phyloP scores from a whole-genome alignment of 2,329 filamentous ascomycete genomes.

The Trichoderma sp. region DNA sequence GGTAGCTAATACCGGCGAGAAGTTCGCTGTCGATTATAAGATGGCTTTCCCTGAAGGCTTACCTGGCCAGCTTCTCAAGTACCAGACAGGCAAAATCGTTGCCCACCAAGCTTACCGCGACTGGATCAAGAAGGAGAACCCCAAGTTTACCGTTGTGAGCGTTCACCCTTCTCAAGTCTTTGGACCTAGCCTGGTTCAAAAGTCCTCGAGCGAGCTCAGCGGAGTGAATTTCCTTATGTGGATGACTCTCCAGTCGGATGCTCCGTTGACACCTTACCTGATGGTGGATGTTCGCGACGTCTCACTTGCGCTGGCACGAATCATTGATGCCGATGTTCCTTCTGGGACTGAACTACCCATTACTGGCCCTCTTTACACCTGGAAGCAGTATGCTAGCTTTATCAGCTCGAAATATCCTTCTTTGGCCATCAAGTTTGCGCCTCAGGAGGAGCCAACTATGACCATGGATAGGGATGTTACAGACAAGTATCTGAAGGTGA shows the following conservation, averaged over 20 bases:
- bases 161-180: slow-evolving; percentile 22
- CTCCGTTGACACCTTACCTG: background rate
- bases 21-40: slow-evolving; percentile 2
- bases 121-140: slow-evolving; percentile 19
- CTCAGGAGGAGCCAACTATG: background rate
- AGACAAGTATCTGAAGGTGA: background rate
- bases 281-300: slow-evolving; percentile 10
- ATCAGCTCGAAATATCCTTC: background rate
- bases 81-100: slow-evolving; percentile 22
- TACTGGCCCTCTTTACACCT: background rate
- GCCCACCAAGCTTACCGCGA: slow-evolving; percentile 22
- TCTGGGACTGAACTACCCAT: background rate
- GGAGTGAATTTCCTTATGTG: slow-evolving; percentile 21
- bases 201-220: slow-evolving; percentile 22
- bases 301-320: background rate
- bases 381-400: background rate
- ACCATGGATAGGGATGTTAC: background rate
- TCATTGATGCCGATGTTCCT: background rate
- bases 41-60: slow-evolving; percentile 5
- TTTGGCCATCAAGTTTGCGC: background rate
- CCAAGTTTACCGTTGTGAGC: slow-evolving; percentile 14
- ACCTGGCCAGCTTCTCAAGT: slow-evolving; percentile 11
- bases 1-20: background rate
- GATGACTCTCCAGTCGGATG: slow-evolving; percentile 5
- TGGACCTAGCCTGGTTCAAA: slow-evolving; percentile 21